phyloP scores from a whole-genome alignment of 2,329 filamentous ascomycete species.

The Diaporthe destruens region DNA sequence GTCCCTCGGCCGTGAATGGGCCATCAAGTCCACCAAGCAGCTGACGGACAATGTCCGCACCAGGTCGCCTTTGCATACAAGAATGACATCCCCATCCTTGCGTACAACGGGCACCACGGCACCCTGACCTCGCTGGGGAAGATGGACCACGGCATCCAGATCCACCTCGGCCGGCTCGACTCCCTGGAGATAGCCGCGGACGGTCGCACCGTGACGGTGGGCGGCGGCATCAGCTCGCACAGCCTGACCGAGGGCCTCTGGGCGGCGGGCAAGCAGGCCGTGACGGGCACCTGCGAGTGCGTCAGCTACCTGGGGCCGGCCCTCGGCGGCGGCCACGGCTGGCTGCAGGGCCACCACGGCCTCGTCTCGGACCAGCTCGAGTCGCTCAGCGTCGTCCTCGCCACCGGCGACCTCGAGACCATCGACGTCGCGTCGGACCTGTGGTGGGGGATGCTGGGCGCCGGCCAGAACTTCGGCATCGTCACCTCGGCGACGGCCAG shows the following conservation, averaged over 20 bases:
- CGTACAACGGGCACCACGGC: constrained; percentile 66
- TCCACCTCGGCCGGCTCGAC: constrained; percentile 60
- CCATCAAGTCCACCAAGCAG: background rate
- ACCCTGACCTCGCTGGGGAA: constrained; percentile 61
- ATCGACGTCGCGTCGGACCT: constrained; percentile 59
- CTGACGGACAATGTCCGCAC: background rate
- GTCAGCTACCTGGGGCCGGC: constrained; percentile 56
- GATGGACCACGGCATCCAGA: constrained; percentile 64
- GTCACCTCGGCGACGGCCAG: constrained; percentile 61
- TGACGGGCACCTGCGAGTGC: constrained; percentile 66
- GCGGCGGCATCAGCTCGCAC: constrained; percentile 61
- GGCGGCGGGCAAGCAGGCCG: constrained; percentile 61
- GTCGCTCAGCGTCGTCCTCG: constrained; percentile 64
- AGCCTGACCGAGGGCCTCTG: constrained; percentile 62
- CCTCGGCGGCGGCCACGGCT: constrained; percentile 70
- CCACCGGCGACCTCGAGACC: constrained; percentile 58
- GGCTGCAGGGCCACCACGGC: constrained; percentile 65
- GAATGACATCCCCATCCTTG: constrained; percentile 62
- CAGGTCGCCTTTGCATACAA: constrained; percentile 54
- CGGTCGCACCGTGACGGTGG: constrained; percentile 59
- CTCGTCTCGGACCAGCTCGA: constrained; percentile 66
- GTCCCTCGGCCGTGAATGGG: background rate
- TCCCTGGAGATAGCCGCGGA: constrained; percentile 57
- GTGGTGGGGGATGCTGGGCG: constrained; percentile 68
- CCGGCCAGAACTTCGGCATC: constrained; percentile 71